Evolutionary conservation across 495 filamentous ascomycete genomes (phyloP).

Genomic region (Polyplosphaeria fusca): DNA sequence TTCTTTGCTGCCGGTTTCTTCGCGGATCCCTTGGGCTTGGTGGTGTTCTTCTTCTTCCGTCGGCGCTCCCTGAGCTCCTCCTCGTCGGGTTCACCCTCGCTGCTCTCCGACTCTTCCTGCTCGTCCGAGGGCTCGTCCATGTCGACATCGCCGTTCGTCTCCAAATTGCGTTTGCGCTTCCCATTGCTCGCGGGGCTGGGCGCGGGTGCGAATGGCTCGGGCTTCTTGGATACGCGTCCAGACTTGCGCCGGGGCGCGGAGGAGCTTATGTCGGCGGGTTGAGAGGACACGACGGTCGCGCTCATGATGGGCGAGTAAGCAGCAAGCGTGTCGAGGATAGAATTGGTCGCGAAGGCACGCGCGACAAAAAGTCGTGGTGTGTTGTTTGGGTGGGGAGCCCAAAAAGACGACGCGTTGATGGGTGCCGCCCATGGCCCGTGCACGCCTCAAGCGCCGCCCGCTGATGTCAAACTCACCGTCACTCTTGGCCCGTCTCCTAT

Average conservation of each 20-base stretch:
- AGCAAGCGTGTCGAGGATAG: too few relatives aligned
- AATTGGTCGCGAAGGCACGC: too few relatives aligned
- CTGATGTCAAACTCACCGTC: too few relatives aligned
- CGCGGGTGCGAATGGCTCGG: constrained; percentile 24
- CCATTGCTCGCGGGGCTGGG: constrained; percentile 40
- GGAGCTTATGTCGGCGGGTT: constrained; percentile 52
- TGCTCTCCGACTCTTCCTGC: constrained; percentile 53
- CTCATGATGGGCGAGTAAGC: constrained; percentile 46
- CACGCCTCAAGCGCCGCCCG: too few relatives aligned
- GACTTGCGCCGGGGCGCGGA: constrained; percentile 66
- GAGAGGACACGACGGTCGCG: constrained; percentile 52
- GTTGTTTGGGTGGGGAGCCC: too few relatives aligned
- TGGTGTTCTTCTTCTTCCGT: constrained; percentile 47
- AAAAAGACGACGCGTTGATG: too few relatives aligned
- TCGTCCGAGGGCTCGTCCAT: constrained; percentile 45
- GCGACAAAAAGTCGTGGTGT: background rate
- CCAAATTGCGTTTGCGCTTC: constrained; percentile 59
- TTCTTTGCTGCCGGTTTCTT: constrained; percentile 63
- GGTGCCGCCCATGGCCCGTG: too few relatives aligned
- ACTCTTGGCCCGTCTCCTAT: too few relatives aligned
- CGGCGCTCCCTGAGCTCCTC: constrained; percentile 61
- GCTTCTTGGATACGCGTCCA: constrained; percentile 46
- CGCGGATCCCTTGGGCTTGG: constrained; percentile 43
- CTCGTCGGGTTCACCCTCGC: constrained; percentile 58
- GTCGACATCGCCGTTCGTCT: constrained; percentile 35